Base-by-base conservation (phyloP, 108 stramenopile species). In the Nitzschia sp. region DNA sequence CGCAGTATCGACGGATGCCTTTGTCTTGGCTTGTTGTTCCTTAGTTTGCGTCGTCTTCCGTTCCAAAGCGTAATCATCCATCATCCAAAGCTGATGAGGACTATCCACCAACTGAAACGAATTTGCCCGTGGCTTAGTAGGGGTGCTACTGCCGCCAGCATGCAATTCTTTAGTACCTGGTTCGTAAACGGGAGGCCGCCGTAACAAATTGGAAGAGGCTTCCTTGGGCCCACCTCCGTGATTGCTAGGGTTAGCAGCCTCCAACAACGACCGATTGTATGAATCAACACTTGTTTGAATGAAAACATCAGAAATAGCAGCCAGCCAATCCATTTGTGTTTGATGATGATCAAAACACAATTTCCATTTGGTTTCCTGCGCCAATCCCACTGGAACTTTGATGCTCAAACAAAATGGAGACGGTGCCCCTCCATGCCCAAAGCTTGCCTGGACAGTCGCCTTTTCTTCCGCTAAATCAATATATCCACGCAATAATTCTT, bases 341-440 rank as follows among this genome's bases (percentile, higher is more conserved):
- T 54, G 52, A 30, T 81, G 83, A 53, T 58, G 65, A 38, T 82
- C 84, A 61, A 85, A 78, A 50, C 76, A 77, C 23, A 87, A 80
- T 57, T 84, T 85, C 86, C 86, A 87, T 55, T 85, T 79, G 0
- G 80, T 85, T 35, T 85, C 79, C 41, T 84, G 78, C 4, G 69
- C 71, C 23, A 69, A 26, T 1, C 68, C 68, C 22, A 58, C 57
- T 45, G 31, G 60, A 9, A 61, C 60, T 46, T 70, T 76, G 28
- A 87, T 75, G 2, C 57, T 56, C 13, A 87, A 29, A n/a, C 75
- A 68, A 71, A 79, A 87, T 52, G 86, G 86, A 2, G 83, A 84
- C 11, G 86, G 86, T 36, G 83, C 80, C 5, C 69, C 69, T 9
- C 71, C 67, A 72, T 78, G 70, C 29, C 82, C 80, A 21, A 59